Base-by-base conservation (phyloP, 352 stramenopile genomes). In the Pythium scleroteichum region DNA sequence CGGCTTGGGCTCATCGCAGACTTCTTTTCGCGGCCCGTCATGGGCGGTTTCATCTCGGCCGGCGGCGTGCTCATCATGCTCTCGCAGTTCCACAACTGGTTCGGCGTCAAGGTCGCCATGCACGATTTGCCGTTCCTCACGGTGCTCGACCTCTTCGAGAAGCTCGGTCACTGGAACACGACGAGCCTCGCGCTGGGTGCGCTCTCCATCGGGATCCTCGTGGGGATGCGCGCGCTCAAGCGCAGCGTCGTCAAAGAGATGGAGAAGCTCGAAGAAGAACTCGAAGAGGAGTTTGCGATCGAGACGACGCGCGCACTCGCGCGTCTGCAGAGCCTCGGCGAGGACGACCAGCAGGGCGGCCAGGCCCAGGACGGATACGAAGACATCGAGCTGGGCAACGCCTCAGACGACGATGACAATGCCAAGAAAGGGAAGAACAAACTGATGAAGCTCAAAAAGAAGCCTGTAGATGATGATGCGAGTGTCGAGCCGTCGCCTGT, bases 51-150 rank as follows among this genome's bases (percentile, higher is more conserved):
- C 67, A 95, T 94, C 41, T 93, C 83, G 17, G 90, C 76, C 23
- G 88, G 86, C 2, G 87, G 90, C 23, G 76, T 97, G 54, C 85
- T 97, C 59, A 98, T 98, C 76, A 94, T 90, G 51, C 74, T 94
- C 32, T 96, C 85, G 42, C 90, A 98, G 73, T 69, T 92, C 26
- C 88, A 88, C 38, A 90, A 93, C 54, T 85, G 88, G 66, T 81
- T 97, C 54, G 87, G 89, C 27, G 82, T 96, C 45, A 71, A 75
- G 10, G 68, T 94, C 19, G 53, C 69, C 14, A 78, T 62, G 26
- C 73, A 64, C 26, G 76, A 90, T 38, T 55, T 77, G 35, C 69
- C 90, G 38, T 78, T 92, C 42, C 62, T 88, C 32, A 85, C 81
- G 12, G 61, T 94, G 7, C 26, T 75, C 20, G 73, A 86, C 47